These are phyloP conservation scores for Penicillium cosmopolitanum DNA, from an alignment of 495 filamentous ascomycete genomes.

Conservation along the genomic window DNA sequence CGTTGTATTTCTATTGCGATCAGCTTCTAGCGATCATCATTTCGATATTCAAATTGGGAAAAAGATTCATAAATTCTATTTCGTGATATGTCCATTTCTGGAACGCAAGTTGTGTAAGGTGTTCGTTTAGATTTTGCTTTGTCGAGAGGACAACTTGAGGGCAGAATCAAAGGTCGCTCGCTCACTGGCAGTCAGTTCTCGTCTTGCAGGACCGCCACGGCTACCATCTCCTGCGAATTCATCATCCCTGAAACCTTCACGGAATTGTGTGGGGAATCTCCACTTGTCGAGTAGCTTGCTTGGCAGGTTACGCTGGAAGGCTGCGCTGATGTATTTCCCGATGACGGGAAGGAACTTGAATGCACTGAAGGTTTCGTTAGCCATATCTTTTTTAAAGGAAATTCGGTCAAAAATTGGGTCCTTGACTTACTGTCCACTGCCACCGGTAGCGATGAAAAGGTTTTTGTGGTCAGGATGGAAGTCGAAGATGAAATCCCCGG, in stretches of 20 bases:
- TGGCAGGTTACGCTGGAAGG: constrained; percentile 39
- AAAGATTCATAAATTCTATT: background rate
- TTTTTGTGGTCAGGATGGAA: constrained; percentile 67
- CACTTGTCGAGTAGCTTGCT: constrained; percentile 41
- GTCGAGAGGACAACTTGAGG: constrained; percentile 20
- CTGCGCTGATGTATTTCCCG: constrained; percentile 46
- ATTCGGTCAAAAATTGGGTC: too few relatives aligned
- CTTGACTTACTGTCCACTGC: constrained; percentile 65
- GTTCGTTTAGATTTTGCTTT: constrained; percentile 31
- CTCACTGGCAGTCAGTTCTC: constrained; percentile 32
- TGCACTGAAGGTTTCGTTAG: constrained; percentile 20
- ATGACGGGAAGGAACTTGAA: constrained; percentile 56
- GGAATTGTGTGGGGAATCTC: constrained; percentile 36
- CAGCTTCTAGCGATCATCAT: too few relatives aligned
- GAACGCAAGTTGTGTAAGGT: too few relatives aligned
- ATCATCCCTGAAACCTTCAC: constrained; percentile 26
- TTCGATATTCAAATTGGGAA: too few relatives aligned
- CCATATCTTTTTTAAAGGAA: too few relatives aligned
- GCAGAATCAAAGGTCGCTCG: constrained; percentile 21
- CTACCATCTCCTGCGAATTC: constrained; percentile 37
- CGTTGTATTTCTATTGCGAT: too few relatives aligned
- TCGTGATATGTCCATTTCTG: too few relatives aligned
- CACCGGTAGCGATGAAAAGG: constrained; percentile 77
- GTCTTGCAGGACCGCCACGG: constrained; percentile 35
- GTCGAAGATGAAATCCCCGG: constrained; percentile 73